Evolutionary conservation across 495 filamentous ascomycete genomes (phyloP).

Genomic region (Lophiotrema nucula): DNA sequence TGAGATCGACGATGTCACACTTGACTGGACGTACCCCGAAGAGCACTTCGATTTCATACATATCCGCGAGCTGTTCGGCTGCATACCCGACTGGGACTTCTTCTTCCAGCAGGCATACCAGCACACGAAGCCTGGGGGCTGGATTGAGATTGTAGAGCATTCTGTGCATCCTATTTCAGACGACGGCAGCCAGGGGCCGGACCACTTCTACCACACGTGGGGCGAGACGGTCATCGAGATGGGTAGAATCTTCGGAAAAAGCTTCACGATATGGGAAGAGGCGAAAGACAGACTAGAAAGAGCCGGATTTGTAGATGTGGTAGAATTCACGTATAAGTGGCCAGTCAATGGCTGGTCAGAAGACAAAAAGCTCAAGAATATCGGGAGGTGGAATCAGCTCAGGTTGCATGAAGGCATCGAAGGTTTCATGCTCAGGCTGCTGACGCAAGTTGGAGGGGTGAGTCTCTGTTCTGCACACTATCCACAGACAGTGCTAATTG

Average conservation of each 20-base stretch:
- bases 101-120: slow-evolving; percentile 31
- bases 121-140: slow-evolving; percentile 37
- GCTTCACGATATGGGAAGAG: slow-evolving; percentile 25
- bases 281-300: slow-evolving; percentile 25
- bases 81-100: slow-evolving; percentile 36
- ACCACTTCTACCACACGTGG: slow-evolving; percentile 33
- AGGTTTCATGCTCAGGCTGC: slow-evolving; percentile 29
- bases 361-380: slow-evolving; percentile 28
- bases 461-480: not conserved
- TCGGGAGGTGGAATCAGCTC: slow-evolving; percentile 34
- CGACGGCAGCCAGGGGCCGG: slow-evolving; percentile 26
- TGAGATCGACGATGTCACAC: slow-evolving; percentile 55
- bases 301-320: slow-evolving; percentile 36
- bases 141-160: slow-evolving; percentile 36
- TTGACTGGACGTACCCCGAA: slow-evolving; percentile 49
- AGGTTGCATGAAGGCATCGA: slow-evolving; percentile 29
- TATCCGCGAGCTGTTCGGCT: slow-evolving; percentile 34
- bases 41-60: slow-evolving; percentile 40
- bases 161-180: slow-evolving; percentile 26
- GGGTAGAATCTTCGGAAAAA: slow-evolving; percentile 33
- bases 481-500: not conserved
- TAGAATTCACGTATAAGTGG: slow-evolving; percentile 24
- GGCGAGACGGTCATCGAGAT: slow-evolving; percentile 26
- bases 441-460: slow-evolving; percentile 29
- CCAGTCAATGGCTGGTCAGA: slow-evolving; percentile 32